Evolutionary conservation across 2,329 filamentous ascomycete species (phyloP), one percentile per base, ranked within the genome.

Genomic region (Fusarium aywerte): DNA sequence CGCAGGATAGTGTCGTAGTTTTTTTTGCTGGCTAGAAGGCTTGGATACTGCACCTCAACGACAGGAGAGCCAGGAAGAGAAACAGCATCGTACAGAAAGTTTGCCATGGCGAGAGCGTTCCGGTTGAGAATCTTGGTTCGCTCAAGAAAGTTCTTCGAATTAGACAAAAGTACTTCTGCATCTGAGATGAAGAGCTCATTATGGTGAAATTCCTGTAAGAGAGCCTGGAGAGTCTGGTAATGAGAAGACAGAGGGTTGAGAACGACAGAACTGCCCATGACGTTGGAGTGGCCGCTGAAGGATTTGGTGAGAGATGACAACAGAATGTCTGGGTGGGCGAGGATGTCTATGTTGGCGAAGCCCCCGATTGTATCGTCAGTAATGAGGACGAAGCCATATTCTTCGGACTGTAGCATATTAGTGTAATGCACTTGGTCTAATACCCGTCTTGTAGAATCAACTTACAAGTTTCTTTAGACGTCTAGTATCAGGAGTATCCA

Each of bases 241-340:
- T 79, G 75, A 4, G 71, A 63, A 0, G 81, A 84, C 5, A 78
- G 69, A 0, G 84, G 84, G 69, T 85, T 85, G 38, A 87, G 76
- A 38, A 83, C 78, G 18, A 80, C 68, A 49, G 80, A 82, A n/a
- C 82, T 86, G 32, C 77, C 85, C 77, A 88, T 82, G 45, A 84
- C 82, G 67, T 89, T 81, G 21, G 84, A 80, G 60, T 82, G 82
- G 16, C 87, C 87, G 61, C 78, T 85, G 70, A 89, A 88, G 3
- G 81, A 80, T 73, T 89, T 89, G n/a, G 85, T 88, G 16, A 88
- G 77, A 23, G 81, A 84, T 0, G 83, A 83, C 16, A 85, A 66
- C 29, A 89, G 62, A 1, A 86, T 72, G 65, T 89, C 85, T 3
- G 82, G 80, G 0, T 79, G 75, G 7, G 75, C 66, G 5, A 86